Percentiles rank a stretch among this genome's conserved stretches.
phyloP scores from a whole-genome alignment of 2,329 filamentous ascomycete species.

The Colletotrichum orbiculare region DNA sequence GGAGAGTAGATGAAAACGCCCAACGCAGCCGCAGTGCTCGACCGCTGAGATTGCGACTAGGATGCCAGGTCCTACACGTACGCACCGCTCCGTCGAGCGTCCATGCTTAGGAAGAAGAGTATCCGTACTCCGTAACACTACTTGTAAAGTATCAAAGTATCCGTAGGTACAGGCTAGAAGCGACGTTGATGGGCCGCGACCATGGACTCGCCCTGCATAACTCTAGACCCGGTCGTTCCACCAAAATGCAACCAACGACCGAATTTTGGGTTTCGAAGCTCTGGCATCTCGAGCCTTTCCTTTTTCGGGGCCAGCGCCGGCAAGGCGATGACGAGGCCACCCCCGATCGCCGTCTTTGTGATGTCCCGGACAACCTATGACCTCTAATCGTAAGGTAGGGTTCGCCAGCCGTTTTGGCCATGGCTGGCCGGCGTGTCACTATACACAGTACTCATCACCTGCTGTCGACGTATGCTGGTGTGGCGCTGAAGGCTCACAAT shows the following conservation, averaged over 20 bases:
- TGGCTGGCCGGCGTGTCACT: conserved; percentile 6
- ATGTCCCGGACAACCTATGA: neutral
- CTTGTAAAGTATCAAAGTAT: too few relatives aligned
- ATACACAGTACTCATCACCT: conserved; percentile 10
- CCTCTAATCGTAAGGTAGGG: neutral
- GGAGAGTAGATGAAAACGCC: too few relatives aligned
- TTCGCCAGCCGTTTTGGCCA: too few relatives aligned
- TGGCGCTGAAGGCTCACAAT: conserved; percentile 16
- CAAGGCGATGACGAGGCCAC: conserved; percentile 33
- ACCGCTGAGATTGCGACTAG: conserved; percentile 28
- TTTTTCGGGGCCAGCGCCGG: conserved; percentile 24
- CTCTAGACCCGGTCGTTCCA: conserved; percentile 34
- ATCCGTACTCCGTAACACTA: too few relatives aligned
- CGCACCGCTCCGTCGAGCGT: too few relatives aligned
- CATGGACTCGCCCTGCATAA: conserved; percentile 28
- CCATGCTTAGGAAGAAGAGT: too few relatives aligned
- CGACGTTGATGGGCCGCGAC: too few relatives aligned
- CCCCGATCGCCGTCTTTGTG: conserved; percentile 11
- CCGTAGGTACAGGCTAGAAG: too few relatives aligned
- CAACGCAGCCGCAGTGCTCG: conserved; percentile 21
- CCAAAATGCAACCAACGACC: conserved; percentile 34
- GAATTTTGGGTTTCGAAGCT: conserved; percentile 36
- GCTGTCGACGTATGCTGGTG: conserved; percentile 27
- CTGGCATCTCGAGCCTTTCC: conserved; percentile 33
- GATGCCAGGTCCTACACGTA: too few relatives aligned